Evolutionary conservation across 177 flowering plant genomes (phyloP).

Genomic region (Telopea speciosissima): DNA sequence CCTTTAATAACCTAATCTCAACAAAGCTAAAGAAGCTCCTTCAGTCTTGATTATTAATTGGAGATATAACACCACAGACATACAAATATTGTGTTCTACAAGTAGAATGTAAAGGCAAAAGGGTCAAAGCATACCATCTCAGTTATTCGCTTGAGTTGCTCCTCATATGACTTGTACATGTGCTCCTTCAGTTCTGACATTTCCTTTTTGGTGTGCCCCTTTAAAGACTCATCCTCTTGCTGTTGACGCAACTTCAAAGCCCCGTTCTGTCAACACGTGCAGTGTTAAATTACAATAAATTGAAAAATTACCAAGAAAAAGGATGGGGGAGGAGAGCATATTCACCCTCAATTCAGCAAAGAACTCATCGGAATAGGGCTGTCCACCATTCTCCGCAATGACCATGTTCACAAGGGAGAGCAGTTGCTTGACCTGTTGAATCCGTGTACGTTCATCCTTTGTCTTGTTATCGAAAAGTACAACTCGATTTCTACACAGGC

Average conservation of each 20-base stretch:
- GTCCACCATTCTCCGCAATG: conserved; percentile 51
- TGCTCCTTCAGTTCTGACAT: conserved; percentile 45
- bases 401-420: conserved; percentile 54
- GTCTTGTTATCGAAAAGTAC: conserved; percentile 83
- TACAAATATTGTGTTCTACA: neutral
- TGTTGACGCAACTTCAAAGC: conserved; percentile 47
- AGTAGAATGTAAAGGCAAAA: neutral
- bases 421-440: conserved; percentile 53
- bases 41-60: too few relatives aligned
- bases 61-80: too few relatives aligned
- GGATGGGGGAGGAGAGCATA: neutral
- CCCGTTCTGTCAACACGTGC: conserved; percentile 44
- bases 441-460: conserved; percentile 39
- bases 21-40: too few relatives aligned
- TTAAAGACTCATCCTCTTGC: conserved; percentile 40
- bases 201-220: conserved; percentile 51
- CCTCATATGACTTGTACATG: conserved; percentile 53
- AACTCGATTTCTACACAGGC: conserved; percentile 45
- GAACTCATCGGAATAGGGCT: conserved; percentile 63
- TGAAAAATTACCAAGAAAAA: neutral
- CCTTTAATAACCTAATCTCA: too few relatives aligned
- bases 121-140: conserved; percentile 55
- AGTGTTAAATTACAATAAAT: neutral
- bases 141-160: conserved; percentile 63
- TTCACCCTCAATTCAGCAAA: conserved; percentile 58